Conservation (phyloP, 768 basidiomycete species). For the Podaxis sp. region DNA sequence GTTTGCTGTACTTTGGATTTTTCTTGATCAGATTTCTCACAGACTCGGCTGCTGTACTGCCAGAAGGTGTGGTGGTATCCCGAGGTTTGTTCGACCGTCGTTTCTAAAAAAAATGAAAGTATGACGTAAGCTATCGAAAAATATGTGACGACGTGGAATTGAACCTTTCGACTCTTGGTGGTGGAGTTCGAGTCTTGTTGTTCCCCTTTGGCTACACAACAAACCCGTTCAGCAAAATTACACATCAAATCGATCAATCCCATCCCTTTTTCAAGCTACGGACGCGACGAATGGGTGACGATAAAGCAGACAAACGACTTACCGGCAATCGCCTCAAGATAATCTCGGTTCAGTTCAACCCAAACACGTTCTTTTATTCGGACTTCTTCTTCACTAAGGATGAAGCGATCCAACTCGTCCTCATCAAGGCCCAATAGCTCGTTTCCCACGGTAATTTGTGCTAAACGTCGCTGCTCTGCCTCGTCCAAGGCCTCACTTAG, state of each 20-base stretch:
- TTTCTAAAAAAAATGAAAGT: slow-evolving; percentile 41
- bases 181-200: slow-evolving; percentile 41
- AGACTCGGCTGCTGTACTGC: slow-evolving; percentile 73
- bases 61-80: slow-evolving; percentile 70
- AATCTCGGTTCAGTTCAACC: slow-evolving; percentile 92
- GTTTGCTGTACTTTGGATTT: slow-evolving; percentile 85
- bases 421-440: slow-evolving; percentile 84
- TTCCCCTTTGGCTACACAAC: slow-evolving; percentile 63
- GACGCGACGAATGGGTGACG: not conserved
- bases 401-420: slow-evolving; percentile 81
- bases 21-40: slow-evolving; percentile 80
- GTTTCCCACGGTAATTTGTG: slow-evolving; percentile 52
- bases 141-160: slow-evolving; percentile 42
- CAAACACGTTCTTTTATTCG: slow-evolving; percentile 87
- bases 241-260: slow-evolving; percentile 9
- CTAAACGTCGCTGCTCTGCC: slow-evolving; percentile 61
- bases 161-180: slow-evolving; percentile 77
- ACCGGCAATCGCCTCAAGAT: slow-evolving; percentile 87
- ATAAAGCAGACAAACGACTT: slow-evolving; percentile 25
- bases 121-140: slow-evolving; percentile 25
- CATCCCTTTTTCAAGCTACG: slow-evolving; percentile 1
- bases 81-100: slow-evolving; percentile 71
- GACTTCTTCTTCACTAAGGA: slow-evolving; percentile 78
- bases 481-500: slow-evolving; percentile 65
- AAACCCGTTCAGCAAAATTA: slow-evolving; percentile 45